Evolutionary conservation across 441 rosid genomes (phyloP).

Genomic region (Aleurites moluccanus): DNA sequence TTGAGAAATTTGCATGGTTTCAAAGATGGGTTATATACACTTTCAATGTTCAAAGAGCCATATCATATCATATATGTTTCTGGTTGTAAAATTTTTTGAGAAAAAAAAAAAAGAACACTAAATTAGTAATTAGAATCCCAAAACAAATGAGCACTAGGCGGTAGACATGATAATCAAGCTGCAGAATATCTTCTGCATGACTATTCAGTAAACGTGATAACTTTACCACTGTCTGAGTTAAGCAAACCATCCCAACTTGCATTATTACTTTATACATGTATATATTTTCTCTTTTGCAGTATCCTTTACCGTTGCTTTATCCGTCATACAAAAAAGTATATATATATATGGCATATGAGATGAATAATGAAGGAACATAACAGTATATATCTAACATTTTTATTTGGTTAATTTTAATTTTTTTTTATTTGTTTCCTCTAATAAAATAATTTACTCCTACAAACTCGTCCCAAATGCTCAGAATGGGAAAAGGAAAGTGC

Average conservation of each 20-base stretch:
- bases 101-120: background rate
- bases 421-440: background rate
- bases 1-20: too few species aligned
- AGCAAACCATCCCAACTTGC: slow-evolving; percentile 36
- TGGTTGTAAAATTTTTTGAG: background rate
- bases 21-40: too few species aligned
- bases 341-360: too few species aligned
- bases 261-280: too few species aligned
- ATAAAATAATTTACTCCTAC: background rate
- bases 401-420: background rate
- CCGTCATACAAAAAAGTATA: too few species aligned
- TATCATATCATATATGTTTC: background rate
- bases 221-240: slow-evolving; percentile 21
- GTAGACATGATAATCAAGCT: slow-evolving; percentile 19
- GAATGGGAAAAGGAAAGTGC: slow-evolving; percentile 1
- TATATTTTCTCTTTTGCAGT: background rate
- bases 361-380: too few species aligned
- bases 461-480: background rate
- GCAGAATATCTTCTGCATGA: slow-evolving; percentile 39
- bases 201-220: slow-evolving; percentile 3
- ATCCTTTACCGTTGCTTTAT: slow-evolving; percentile 28
- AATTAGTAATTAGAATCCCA: slow-evolving; percentile 1
- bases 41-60: too few species aligned
- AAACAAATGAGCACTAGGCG: slow-evolving; percentile 20
- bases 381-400: too few species aligned